Percentiles rank a stretch among this genome's conserved stretches.
These are phyloP conservation scores for Penicillium sp. DNA, from an alignment of 2,329 filamentous ascomycete species.

Conservation along the genomic window DNA sequence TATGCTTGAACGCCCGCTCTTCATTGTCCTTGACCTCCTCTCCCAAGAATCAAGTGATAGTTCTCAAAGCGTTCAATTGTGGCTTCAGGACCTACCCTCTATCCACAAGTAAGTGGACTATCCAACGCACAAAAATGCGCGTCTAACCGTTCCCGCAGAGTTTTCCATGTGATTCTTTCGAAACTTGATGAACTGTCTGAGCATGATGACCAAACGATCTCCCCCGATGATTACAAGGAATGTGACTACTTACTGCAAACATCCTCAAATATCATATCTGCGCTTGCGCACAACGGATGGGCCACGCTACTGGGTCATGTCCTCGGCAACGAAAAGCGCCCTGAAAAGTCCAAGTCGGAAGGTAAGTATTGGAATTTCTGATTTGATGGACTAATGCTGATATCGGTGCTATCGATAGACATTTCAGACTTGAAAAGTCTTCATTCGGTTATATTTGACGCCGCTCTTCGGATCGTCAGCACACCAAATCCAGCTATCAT, in stretches of 20 bases:
- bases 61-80: conserved; percentile 72
- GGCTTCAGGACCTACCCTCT: conserved; percentile 62
- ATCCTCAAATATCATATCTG: conserved; percentile 67
- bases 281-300: conserved; percentile 67
- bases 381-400: not conserved
- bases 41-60: conserved; percentile 68
- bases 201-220: conserved; percentile 41
- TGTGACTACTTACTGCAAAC: conserved; percentile 75
- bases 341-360: conserved; percentile 49
- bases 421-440: conserved; percentile 30
- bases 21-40: conserved; percentile 76
- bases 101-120: conserved; percentile 46
- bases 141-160: conserved; percentile 27
- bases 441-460: conserved; percentile 34
- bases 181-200: conserved; percentile 35
- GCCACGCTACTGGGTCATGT: conserved; percentile 62
- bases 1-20: conserved; percentile 75
- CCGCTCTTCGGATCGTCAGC: conserved; percentile 30
- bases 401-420: conserved; percentile 19
- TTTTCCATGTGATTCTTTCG: conserved; percentile 37
- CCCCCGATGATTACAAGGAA: conserved; percentile 65
- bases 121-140: not conserved
- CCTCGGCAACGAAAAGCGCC: conserved; percentile 48
- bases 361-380: conserved; percentile 30
- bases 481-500: conserved; percentile 16